Conservation (phyloP, 116 monocot genomes). For the Cymodocea nodosa region DNA sequence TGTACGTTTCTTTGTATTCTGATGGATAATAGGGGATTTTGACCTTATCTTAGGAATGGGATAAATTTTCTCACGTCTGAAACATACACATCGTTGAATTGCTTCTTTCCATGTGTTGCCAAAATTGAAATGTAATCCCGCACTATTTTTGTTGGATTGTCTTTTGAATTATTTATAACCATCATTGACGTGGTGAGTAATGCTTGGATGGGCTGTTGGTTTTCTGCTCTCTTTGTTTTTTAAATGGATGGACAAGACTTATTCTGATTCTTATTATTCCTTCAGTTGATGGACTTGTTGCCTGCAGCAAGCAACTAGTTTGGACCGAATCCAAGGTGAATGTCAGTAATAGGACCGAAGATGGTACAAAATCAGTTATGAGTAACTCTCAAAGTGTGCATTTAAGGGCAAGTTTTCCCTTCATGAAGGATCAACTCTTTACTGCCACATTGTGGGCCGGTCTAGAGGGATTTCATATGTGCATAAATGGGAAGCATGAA, state of each 20-base stretch:
- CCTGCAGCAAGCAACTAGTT: conserved; percentile 43
- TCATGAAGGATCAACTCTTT: conserved; percentile 58
- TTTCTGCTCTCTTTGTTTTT: neutral
- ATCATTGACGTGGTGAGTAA: neutral
- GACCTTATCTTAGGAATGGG: no score
- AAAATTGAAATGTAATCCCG: neutral
- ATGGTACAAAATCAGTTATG: conserved; percentile 14
- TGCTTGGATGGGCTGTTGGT: neutral
- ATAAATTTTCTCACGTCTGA: no score
- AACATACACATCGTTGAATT: neutral
- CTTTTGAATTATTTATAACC: neutral
- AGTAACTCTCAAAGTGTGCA: conserved; percentile 14
- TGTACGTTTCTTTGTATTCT: neutral
- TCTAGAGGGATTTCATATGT: conserved; percentile 78
- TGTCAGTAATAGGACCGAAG: conserved; percentile 2
- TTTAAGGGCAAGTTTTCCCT: conserved; percentile 33
- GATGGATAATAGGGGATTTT: neutral
- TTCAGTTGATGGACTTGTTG: conserved; percentile 71
- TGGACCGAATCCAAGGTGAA: conserved; percentile 18
- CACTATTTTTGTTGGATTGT: neutral
- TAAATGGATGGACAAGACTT: neutral
- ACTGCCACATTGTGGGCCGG: conserved; percentile 76
- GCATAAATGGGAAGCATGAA: conserved; percentile 82
- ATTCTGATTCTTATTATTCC: neutral
- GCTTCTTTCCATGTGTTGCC: neutral